Conservation (phyloP, 1,284 basidiomycete species). For the Ustilago shanxiensis region DNA sequence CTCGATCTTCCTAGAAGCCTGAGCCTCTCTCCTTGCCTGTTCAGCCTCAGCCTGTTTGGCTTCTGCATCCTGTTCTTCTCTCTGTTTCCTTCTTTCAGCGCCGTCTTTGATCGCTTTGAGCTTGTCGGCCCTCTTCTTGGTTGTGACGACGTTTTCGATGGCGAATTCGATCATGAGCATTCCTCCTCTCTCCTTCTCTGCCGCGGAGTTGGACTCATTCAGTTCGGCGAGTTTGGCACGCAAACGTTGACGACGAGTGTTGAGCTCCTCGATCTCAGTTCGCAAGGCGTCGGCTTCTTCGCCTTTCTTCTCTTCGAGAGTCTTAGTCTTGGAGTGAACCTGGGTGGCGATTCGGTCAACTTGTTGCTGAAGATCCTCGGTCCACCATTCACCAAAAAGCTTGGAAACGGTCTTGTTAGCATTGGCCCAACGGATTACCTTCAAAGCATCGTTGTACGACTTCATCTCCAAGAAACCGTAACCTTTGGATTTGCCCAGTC, state of each 20-base stretch:
- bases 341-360: conserved; percentile 47
- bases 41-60: conserved; percentile 14
- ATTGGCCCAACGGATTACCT: conserved; percentile 93
- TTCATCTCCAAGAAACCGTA: conserved; percentile 96
- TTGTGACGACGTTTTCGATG: conserved; percentile 66
- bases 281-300: conserved; percentile 25
- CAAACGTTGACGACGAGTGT: conserved; percentile 55
- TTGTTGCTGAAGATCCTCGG: conserved; percentile 57
- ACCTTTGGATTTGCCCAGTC: conserved; percentile 87
- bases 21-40: conserved; percentile 14
- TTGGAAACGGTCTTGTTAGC: conserved; percentile 75
- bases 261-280: conserved; percentile 39
- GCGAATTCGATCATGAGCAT: conserved; percentile 67
- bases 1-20: conserved; percentile 45
- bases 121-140: conserved; percentile 60
- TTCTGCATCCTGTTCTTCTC: conserved; percentile 25
- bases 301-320: conserved; percentile 34
- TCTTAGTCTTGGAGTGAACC: conserved; percentile 40
- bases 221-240: conserved; percentile 51
- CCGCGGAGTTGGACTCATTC: conserved; percentile 21
- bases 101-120: conserved; percentile 52
- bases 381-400: conserved; percentile 61
- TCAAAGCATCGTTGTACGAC: conserved; percentile 87
- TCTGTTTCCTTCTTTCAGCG: conserved; percentile 30
- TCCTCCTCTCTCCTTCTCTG: conserved; percentile 63